Percentiles rank a stretch among this genome's conserved stretches.
Conservation (phyloP, 2,329 filamentous ascomycete species). For the Pseudopyricularia cyperi region DNA sequence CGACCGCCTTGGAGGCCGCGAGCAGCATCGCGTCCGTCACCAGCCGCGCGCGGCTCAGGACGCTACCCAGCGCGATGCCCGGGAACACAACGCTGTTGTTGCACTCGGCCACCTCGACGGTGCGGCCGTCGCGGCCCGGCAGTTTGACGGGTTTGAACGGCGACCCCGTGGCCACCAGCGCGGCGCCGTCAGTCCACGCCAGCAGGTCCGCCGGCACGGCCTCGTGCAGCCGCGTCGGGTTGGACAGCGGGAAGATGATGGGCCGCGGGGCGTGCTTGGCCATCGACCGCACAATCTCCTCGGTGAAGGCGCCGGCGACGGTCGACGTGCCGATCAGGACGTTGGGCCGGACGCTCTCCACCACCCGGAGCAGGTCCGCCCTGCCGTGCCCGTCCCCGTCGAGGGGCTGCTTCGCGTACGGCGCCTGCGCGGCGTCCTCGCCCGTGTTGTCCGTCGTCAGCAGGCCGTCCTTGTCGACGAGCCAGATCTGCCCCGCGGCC, state of each 20-base stretch:
- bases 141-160: constrained; percentile 65
- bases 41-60: constrained; percentile 54
- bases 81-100: constrained; percentile 83
- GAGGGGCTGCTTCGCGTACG: constrained; percentile 48
- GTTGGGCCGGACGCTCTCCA: constrained; percentile 63
- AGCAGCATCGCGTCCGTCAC: constrained; percentile 72
- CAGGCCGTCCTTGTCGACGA: constrained; percentile 71
- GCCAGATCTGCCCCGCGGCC: constrained; percentile 70
- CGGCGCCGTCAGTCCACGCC: constrained; percentile 65
- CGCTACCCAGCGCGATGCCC: constrained; percentile 68
- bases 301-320: constrained; percentile 60
- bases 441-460: constrained; percentile 42
- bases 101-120: constrained; percentile 56
- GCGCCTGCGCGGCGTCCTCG: constrained; percentile 42
- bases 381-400: constrained; percentile 43
- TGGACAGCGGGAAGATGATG: constrained; percentile 71
- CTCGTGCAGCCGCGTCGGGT: constrained; percentile 75
- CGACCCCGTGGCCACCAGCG: constrained; percentile 70
- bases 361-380: constrained; percentile 48
- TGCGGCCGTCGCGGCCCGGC: constrained; percentile 32
- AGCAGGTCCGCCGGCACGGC: constrained; percentile 65
- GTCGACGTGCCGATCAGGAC: constrained; percentile 79
- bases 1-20: constrained; percentile 62
- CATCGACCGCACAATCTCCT: constrained; percentile 65
- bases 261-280: constrained; percentile 57